Conservation (phyloP, 2,329 filamentous ascomycete genomes). For the Lizonia empirigonia region DNA sequence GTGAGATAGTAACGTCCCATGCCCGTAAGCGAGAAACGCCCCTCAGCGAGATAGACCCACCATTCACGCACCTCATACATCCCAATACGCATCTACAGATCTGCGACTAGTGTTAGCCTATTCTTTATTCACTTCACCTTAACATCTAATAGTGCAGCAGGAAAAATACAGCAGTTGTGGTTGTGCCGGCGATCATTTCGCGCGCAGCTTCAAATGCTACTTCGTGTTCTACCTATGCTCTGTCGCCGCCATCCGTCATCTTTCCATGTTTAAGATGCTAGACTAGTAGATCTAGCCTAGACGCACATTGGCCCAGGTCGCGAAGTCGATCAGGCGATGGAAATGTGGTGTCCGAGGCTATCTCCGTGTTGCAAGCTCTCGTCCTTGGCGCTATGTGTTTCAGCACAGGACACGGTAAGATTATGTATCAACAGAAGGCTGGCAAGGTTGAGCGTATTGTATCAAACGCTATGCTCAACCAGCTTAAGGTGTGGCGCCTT, state of each 20-base stretch:
- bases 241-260: background rate
- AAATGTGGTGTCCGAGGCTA: background rate
- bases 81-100: background rate
- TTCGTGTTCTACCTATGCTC: background rate
- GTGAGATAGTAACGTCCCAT: background rate
- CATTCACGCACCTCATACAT: background rate
- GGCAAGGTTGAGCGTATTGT: too few species aligned
- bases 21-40: too few species aligned
- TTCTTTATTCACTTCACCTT: too few species aligned
- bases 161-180: too few species aligned
- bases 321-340: background rate
- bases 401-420: background rate
- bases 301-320: background rate
- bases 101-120: background rate
- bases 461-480: too few species aligned
- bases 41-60: conserved; percentile 1
- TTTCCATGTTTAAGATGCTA: background rate
- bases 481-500: too few species aligned
- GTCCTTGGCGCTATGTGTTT: background rate
- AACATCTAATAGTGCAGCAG: too few species aligned
- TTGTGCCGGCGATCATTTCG: too few species aligned
- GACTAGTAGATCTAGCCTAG: background rate
- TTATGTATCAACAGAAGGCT: too few species aligned
- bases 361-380: background rate
- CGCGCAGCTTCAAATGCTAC: background rate